Evolutionary conservation across 352 stramenopile genomes (phyloP).

Genomic region (Elongisporangium senticosum): DNA sequence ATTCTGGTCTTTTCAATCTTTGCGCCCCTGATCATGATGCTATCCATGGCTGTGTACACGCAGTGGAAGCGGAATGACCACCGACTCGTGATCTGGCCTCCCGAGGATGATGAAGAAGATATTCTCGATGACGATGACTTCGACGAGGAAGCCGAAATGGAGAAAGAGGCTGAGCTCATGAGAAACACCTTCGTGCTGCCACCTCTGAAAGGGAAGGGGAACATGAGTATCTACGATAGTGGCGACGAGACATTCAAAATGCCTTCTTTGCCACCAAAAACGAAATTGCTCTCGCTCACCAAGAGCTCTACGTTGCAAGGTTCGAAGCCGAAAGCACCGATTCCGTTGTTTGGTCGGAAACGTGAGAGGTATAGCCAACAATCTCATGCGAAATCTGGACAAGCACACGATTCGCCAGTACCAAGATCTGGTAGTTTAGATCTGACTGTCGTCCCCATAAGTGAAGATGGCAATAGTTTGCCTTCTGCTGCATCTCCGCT

Average conservation of each 20-base stretch:
- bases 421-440: not conserved
- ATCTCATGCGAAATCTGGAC: not conserved
- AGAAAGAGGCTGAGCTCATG: conserved; percentile 73
- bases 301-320: not conserved
- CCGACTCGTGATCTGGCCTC: conserved; percentile 74
- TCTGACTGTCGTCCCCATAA: not conserved
- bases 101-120: conserved; percentile 76
- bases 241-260: conserved; percentile 77
- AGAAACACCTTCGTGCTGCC: conserved; percentile 75
- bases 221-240: conserved; percentile 46
- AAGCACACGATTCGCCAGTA: not conserved
- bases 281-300: not conserved
- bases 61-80: conserved; percentile 85
- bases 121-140: conserved; percentile 73
- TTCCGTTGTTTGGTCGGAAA: not conserved
- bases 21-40: conserved; percentile 67
- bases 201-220: conserved; percentile 57
- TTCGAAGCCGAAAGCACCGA: not conserved
- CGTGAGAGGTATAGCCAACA: not conserved
- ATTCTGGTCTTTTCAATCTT: conserved; percentile 78
- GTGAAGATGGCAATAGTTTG: not conserved
- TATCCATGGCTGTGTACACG: conserved; percentile 62
- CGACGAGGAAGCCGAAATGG: conserved; percentile 59
- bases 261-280: conserved; percentile 57
- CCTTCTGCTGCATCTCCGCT: conserved; percentile 7